Percentiles rank a stretch among this genome's conserved stretches.
Conservation (phyloP, 2,329 filamentous ascomycete genomes). For the Exophiala spinifera region DNA sequence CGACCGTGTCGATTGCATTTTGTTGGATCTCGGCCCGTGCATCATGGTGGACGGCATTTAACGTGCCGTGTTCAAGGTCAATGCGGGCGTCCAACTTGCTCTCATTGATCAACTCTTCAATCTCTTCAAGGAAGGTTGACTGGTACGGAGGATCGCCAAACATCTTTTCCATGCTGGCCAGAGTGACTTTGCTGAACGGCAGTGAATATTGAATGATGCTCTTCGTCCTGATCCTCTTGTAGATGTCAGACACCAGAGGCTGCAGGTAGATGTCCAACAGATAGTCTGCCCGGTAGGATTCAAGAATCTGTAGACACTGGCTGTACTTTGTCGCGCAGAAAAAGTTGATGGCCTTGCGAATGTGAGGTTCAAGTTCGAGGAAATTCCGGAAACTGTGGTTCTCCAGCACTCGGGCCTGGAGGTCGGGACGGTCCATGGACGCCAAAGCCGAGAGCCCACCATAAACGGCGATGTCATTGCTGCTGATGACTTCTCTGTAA, state of each 20-base stretch:
- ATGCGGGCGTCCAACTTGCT: conserved; percentile 74
- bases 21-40: conserved; percentile 67
- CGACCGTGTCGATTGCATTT: conserved; percentile 64
- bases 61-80: conserved; percentile 76
- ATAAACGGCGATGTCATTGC: conserved; percentile 89
- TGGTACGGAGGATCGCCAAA: conserved; percentile 60
- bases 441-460: conserved; percentile 87
- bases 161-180: conserved; percentile 72
- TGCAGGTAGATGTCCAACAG: conserved; percentile 85
- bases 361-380: conserved; percentile 88
- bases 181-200: conserved; percentile 82
- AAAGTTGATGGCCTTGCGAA: conserved; percentile 82
- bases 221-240: conserved; percentile 75
- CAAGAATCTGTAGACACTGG: conserved; percentile 75
- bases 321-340: conserved; percentile 92
- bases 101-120: conserved; percentile 72
- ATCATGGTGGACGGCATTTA: conserved; percentile 68
- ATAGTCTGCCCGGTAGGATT: conserved; percentile 79
- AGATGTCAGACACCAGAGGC: conserved; percentile 67
- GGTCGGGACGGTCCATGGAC: conserved; percentile 74
- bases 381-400: conserved; percentile 79
- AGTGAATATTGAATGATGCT: conserved; percentile 91
- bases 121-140: conserved; percentile 53
- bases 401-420: conserved; percentile 74
- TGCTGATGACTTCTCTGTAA: conserved; percentile 70